Evolutionary conservation across 23 red algal species (phyloP).

Genomic region (Chondrus crispus): DNA sequence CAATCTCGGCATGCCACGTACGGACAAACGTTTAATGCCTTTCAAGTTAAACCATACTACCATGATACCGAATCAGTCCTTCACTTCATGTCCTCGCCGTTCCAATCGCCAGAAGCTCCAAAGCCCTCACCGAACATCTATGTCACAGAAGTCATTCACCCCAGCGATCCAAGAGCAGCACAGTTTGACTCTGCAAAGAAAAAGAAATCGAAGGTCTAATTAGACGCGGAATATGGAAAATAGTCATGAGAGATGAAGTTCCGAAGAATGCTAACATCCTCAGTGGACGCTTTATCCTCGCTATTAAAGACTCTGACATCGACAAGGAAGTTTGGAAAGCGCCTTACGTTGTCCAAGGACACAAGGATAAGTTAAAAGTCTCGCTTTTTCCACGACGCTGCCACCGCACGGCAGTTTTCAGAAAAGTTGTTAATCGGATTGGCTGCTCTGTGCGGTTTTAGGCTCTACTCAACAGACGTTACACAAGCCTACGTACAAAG

Average conservation of each 20-base stretch:
- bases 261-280: not conserved
- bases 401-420: not conserved
- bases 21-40: not conserved
- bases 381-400: not conserved
- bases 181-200: not conserved
- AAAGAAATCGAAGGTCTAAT: too few species aligned
- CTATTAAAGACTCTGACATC: not conserved
- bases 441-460: not conserved
- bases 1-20: not conserved
- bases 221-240: not conserved
- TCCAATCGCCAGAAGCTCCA: too few species aligned
- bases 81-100: too few species aligned
- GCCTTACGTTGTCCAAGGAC: not conserved
- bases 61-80: too few species aligned
- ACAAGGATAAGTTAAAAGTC: not conserved
- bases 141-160: not conserved
- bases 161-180: not conserved
- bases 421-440: not conserved
- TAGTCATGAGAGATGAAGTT: not conserved
- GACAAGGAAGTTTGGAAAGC: not conserved
- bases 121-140: not conserved
- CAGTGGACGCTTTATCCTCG: not conserved
- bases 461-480: not conserved
- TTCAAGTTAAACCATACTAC: conserved; percentile 11
- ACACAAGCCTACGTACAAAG: not conserved